These are phyloP conservation scores for Elsinoe fawcettii DNA, from an alignment of 2,329 filamentous ascomycete species.

Conservation along the genomic window DNA sequence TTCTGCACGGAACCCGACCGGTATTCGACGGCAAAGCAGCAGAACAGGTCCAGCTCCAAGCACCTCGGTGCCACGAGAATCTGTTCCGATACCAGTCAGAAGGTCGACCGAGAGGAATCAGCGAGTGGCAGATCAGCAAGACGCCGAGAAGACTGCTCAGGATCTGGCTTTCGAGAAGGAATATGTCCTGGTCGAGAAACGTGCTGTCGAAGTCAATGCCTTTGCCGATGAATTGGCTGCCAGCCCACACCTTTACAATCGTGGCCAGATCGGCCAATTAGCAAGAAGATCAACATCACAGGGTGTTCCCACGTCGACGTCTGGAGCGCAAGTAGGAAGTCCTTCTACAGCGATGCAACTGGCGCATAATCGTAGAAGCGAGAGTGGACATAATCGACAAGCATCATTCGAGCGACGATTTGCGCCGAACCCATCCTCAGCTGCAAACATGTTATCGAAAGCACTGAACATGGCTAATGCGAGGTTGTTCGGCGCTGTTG, in stretches of 20 bases:
- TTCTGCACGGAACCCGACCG: conserved; percentile 4
- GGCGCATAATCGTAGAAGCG: conserved; percentile 56
- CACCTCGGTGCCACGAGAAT: conserved; percentile 17
- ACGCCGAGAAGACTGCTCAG: conserved; percentile 62
- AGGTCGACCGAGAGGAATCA: conserved; percentile 37
- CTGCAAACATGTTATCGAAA: conserved; percentile 87
- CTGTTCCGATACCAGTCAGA: conserved; percentile 21
- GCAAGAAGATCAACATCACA: conserved; percentile 72
- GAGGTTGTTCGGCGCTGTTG: conserved; percentile 60
- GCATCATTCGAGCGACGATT: conserved; percentile 78
- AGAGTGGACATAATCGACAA: conserved; percentile 59
- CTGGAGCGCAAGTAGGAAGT: conserved; percentile 57
- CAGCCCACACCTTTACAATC: conserved; percentile 56
- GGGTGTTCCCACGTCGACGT: conserved; percentile 58
- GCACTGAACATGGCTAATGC: conserved; percentile 88
- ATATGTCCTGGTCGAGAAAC: conserved; percentile 93
- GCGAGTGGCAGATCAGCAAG: conserved; percentile 25
- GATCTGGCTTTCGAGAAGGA: conserved; percentile 88
- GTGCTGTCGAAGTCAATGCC: conserved; percentile 91
- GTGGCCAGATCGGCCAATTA: conserved; percentile 43
- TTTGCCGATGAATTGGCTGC: conserved; percentile 91
- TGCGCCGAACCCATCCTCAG: conserved; percentile 62
- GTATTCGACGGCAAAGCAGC: conserved; percentile 4
- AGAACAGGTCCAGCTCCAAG: conserved; percentile 14
- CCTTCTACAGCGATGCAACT: conserved; percentile 70